These are phyloP conservation scores for Hansenula sp. DNA, from an alignment of 1,139 yeast species.

Conservation along the genomic window DNA sequence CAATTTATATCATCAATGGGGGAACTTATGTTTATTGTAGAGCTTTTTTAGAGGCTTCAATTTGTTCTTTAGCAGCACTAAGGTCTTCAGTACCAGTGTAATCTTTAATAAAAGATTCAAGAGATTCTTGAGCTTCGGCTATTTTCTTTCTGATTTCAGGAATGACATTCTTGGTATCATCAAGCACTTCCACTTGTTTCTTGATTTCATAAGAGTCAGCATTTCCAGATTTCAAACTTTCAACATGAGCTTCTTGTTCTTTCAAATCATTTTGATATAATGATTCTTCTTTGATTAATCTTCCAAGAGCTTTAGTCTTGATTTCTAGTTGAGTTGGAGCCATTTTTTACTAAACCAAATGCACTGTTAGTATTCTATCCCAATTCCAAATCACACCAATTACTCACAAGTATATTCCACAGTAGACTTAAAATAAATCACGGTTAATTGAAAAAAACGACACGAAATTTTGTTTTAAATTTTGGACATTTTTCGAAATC, in stretches of 20 bases:
- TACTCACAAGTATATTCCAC: not conserved
- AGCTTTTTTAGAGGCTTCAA: slow-evolving; percentile 19
- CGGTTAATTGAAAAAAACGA: not conserved
- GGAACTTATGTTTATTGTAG: not conserved
- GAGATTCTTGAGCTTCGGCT: slow-evolving; percentile 40
- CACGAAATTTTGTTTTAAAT: not conserved
- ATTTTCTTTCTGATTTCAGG: slow-evolving; percentile 58
- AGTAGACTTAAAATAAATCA: no score
- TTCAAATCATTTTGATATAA: slow-evolving; percentile 60
- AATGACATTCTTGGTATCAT: slow-evolving; percentile 65
- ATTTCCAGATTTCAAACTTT: slow-evolving; percentile 31
- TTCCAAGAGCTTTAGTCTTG: slow-evolving; percentile 66
- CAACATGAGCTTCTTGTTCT: slow-evolving; percentile 55
- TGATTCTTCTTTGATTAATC: slow-evolving; percentile 69
- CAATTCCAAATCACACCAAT: no score
- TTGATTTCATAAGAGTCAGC: slow-evolving; percentile 71
- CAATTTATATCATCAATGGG: slow-evolving; percentile 1
- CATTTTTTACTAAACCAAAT: slow-evolving; percentile 34
- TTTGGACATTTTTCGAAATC: not conserved
- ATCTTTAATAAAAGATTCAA: slow-evolving; percentile 34
- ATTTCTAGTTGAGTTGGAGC: slow-evolving; percentile 76
- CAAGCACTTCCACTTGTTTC: slow-evolving; percentile 58
- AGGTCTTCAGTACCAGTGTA: slow-evolving; percentile 38
- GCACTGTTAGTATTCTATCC: no score
- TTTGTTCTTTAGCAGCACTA: slow-evolving; percentile 22